Evolutionary conservation across 2,329 filamentous ascomycete species (phyloP).

Genomic region (Fusarium dimerum): DNA sequence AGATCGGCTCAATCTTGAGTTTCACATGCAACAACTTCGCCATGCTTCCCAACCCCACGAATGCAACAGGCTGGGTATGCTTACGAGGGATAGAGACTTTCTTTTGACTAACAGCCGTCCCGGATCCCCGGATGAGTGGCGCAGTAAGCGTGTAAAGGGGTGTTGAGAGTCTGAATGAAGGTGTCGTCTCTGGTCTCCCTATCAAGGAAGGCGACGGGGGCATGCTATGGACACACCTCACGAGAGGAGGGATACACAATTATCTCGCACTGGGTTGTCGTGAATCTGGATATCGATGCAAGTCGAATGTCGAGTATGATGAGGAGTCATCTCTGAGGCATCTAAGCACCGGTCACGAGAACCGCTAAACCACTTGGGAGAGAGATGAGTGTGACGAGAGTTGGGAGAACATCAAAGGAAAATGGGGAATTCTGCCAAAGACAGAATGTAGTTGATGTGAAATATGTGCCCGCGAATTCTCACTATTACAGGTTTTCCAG

Average conservation of each 20-base stretch:
- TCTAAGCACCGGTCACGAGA: no score
- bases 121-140: background rate
- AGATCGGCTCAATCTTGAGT: background rate
- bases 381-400: no score
- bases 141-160: background rate
- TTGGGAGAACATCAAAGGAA: no score
- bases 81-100: slow-evolving; percentile 1
- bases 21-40: background rate
- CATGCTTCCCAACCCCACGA: no score
- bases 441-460: no score
- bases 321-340: background rate
- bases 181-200: background rate
- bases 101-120: no score
- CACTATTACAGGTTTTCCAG: no score
- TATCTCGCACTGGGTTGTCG: background rate
- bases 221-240: background rate
- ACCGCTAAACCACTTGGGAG: no score
- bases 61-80: background rate
- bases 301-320: background rate
- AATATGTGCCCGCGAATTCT: no score
- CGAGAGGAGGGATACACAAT: background rate
- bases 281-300: background rate
- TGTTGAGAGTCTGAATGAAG: background rate
- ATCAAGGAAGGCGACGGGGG: background rate
- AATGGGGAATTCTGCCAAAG: no score